Conservation (phyloP, 2,329 filamentous ascomycete genomes). For the Fusarium sp. region DNA sequence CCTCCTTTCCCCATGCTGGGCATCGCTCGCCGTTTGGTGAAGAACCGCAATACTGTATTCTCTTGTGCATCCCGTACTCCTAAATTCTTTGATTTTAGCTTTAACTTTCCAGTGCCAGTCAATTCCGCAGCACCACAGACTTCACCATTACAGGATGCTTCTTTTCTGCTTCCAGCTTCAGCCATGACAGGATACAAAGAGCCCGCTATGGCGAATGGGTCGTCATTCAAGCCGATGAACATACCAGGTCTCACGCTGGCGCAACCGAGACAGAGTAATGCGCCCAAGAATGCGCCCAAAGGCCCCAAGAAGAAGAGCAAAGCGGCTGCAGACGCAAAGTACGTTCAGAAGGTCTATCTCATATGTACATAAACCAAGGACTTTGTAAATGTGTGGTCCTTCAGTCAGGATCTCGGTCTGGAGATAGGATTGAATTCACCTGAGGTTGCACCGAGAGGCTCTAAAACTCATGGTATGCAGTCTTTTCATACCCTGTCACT, state of each 20-base stretch:
- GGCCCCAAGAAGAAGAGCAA: neutral
- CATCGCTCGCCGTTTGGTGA: neutral
- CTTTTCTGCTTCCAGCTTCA: conserved; percentile 1
- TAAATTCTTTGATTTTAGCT: neutral
- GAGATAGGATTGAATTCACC: neutral
- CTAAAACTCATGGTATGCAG: neutral
- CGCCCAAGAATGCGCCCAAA: conserved; percentile 1
- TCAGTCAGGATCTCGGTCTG: too few relatives aligned
- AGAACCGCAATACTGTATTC: neutral
- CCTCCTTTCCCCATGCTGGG: conserved; percentile 15
- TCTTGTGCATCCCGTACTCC: neutral
- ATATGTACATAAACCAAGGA: neutral
- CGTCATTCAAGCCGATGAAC: neutral
- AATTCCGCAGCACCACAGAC: neutral
- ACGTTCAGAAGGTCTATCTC: neutral
- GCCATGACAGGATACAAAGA: conserved; percentile 23
- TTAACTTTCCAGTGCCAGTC: neutral
- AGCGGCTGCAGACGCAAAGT: neutral
- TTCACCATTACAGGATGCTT: conserved; percentile 19
- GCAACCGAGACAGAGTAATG: neutral
- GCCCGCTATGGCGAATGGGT: neutral
- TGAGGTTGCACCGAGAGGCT: neutral
- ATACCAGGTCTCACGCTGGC: conserved; percentile 36
- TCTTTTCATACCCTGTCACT: neutral
- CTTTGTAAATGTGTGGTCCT: neutral